These are phyloP conservation scores for Aspergillus ellipticus DNA, from an alignment of 495 filamentous ascomycete species.

Conservation along the genomic window DNA sequence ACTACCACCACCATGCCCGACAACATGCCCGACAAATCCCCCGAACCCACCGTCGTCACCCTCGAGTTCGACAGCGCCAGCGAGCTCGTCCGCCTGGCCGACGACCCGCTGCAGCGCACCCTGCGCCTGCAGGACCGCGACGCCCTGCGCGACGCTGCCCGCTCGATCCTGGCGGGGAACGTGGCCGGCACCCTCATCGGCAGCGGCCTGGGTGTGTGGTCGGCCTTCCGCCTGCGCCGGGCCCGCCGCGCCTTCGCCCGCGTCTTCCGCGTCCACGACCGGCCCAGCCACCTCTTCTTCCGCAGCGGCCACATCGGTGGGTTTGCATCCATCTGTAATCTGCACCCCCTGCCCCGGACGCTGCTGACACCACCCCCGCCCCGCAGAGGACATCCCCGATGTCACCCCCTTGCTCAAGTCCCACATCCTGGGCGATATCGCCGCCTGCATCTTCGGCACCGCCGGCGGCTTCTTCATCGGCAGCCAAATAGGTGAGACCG, in stretches of 20 bases:
- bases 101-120: slow-evolving; percentile 62
- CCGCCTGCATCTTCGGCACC: slow-evolving; percentile 60
- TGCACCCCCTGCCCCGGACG: background rate
- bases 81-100: slow-evolving; percentile 55
- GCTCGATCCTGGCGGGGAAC: slow-evolving; percentile 48
- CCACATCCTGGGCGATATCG: slow-evolving; percentile 54
- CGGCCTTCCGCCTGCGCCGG: slow-evolving; percentile 52
- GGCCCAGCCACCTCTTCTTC: slow-evolving; percentile 60
- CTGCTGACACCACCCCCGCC: background rate
- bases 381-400: slow-evolving; percentile 57
- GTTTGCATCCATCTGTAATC: background rate
- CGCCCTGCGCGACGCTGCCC: slow-evolving; percentile 50
- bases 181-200: slow-evolving; percentile 58
- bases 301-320: slow-evolving; percentile 57
- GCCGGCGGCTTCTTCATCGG: slow-evolving; percentile 60
- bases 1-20: background rate
- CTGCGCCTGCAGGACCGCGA: slow-evolving; percentile 57
- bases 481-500: slow-evolving; percentile 50
- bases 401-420: slow-evolving; percentile 55
- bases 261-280: slow-evolving; percentile 54
- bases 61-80: slow-evolving; percentile 32
- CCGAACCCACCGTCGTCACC: slow-evolving; percentile 51
- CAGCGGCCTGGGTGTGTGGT: slow-evolving; percentile 56
- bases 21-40: slow-evolving; percentile 47
- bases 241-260: slow-evolving; percentile 54